Evolutionary conservation across 1,139 yeast species (phyloP), one percentile per base, ranked within the genome.

Genomic region (Maudiozyma humilis): DNA sequence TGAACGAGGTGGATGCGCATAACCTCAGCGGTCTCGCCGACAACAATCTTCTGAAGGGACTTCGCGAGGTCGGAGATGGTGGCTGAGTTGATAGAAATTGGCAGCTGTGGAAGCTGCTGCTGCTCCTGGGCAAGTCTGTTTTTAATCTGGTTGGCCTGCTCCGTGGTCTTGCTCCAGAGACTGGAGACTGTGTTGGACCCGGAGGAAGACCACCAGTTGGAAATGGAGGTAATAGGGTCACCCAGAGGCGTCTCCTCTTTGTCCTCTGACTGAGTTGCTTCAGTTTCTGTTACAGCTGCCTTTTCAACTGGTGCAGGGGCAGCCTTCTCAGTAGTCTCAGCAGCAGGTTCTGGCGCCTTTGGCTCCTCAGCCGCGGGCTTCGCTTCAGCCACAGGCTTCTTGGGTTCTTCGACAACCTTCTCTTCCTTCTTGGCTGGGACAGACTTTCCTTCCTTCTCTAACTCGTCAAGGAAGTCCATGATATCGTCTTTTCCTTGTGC

Each of bases 391-490:
- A 19, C 44, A 3, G 37, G 5, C 8, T 36, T 42, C 19, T 38
- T 39, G 36, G 38, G 19, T 36, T 34, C 15, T 15, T 32, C 18
- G 8, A 2, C 18, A 27, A 19, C 42, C n/a, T 27, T 20, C 31
- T 38, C n/a, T 10, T 44, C 45, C 15, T 41, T 40, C 17, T 42
- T 47, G 38, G 43, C 36, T 18, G 44, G 52, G 30, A 57, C 55
- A 7, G 59, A 48, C 7, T 57, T 54, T 43, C 63, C 67, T 40
- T 63, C 66, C 44, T 67, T 65, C 27, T 78, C 86, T 51, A 91
- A 69, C 59, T 89, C 94, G 60, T 89, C 96, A 49, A 91, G 69
- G 56, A 91, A 89, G 32, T 86, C 95, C 58, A 89, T 69, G 38
- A 91, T 79, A 52, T 89, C 96, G 48, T 75, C 72, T 40, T 73